A percentile compares a stretch with the other conserved stretches of the same genome.
Evolutionary conservation across 768 basidiomycete genomes (phyloP).

Genomic region (Amanita polypyramis): DNA sequence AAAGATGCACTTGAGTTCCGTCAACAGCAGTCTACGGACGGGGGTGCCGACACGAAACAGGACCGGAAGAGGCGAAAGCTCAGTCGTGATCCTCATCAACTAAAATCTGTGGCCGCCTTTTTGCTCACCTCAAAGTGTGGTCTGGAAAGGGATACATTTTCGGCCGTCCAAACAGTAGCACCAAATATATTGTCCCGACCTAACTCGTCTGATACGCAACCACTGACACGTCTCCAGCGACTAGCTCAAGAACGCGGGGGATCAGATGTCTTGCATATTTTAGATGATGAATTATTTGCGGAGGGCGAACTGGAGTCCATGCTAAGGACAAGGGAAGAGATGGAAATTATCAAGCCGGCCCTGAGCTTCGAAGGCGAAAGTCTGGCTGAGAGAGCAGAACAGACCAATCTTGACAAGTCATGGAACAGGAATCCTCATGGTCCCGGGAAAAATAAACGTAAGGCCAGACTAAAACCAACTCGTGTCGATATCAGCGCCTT

Average conservation of each 20-base stretch:
- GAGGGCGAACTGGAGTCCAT: slow-evolving; percentile 59
- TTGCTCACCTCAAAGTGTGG: slow-evolving; percentile 46
- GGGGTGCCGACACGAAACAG: not conserved
- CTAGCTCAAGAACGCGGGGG: slow-evolving; percentile 51
- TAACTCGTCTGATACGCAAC: slow-evolving; percentile 25
- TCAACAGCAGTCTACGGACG: slow-evolving; percentile 26
- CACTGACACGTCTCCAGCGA: slow-evolving; percentile 50
- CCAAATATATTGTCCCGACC: slow-evolving; percentile 9
- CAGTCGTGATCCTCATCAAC: slow-evolving; percentile 16
- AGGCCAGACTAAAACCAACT: not conserved
- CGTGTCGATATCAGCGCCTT: slow-evolving; percentile 5
- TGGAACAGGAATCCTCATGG: slow-evolving; percentile 6
- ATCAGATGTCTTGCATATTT: slow-evolving; percentile 34
- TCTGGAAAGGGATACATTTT: slow-evolving; percentile 10
- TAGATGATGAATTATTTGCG: slow-evolving; percentile 64
- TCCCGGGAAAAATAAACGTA: not conserved
- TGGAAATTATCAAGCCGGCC: slow-evolving; percentile 26
- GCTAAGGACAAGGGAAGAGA: slow-evolving; percentile 43
- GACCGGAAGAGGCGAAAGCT: slow-evolving; percentile 17
- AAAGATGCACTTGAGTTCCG: slow-evolving; percentile 63
- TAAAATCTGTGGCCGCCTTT: slow-evolving; percentile 41
- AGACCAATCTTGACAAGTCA: slow-evolving; percentile 5
- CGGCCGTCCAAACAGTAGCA: not conserved
- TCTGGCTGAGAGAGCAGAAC: slow-evolving; percentile 6
- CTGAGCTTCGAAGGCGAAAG: slow-evolving; percentile 19